Percentiles rank a stretch among this genome's conserved stretches.
These are phyloP conservation scores for Aspergillus proliferans DNA, from an alignment of 2,329 filamentous ascomycete species.

Conservation along the genomic window DNA sequence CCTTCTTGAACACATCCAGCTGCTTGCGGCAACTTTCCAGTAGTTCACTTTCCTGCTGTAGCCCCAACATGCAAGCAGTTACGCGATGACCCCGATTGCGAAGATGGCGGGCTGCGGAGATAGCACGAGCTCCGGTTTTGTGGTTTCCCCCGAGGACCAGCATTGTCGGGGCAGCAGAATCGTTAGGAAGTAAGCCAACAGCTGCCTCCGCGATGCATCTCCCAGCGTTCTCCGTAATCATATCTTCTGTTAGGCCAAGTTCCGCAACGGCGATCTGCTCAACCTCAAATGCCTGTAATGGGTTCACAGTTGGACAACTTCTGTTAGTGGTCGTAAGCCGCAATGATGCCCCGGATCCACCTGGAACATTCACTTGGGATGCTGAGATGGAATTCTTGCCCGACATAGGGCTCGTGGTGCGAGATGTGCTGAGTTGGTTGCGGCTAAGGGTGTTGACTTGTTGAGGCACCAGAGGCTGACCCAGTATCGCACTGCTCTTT, in stretches of 20 bases:
- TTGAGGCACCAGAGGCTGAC: slow-evolving; percentile 30
- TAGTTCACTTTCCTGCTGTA: slow-evolving; percentile 75
- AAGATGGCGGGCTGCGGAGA: slow-evolving; percentile 80
- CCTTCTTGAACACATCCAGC: slow-evolving; percentile 73
- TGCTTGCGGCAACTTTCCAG: slow-evolving; percentile 76
- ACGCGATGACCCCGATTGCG: slow-evolving; percentile 76
- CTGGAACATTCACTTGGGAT: slow-evolving; percentile 36
- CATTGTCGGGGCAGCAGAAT: slow-evolving; percentile 50
- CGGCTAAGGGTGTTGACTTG: slow-evolving; percentile 31
- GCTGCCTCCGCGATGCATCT: slow-evolving; percentile 77
- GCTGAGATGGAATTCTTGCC: slow-evolving; percentile 36
- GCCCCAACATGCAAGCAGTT: slow-evolving; percentile 74
- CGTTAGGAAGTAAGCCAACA: slow-evolving; percentile 60
- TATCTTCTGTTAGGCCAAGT: slow-evolving; percentile 76
- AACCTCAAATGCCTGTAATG: slow-evolving; percentile 83
- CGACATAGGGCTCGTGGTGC: slow-evolving; percentile 35
- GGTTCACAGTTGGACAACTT: slow-evolving; percentile 53
- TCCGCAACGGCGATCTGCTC: slow-evolving; percentile 88
- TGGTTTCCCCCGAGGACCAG: slow-evolving; percentile 94
- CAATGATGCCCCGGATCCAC: slow-evolving; percentile 39
- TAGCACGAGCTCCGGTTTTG: slow-evolving; percentile 74
- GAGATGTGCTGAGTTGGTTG: slow-evolving; percentile 29
- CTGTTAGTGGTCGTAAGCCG: slow-evolving; percentile 50
- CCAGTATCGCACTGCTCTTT: slow-evolving; percentile 38
- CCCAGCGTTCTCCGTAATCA: slow-evolving; percentile 87